A percentile compares a stretch with the other conserved stretches of the same genome.
These are phyloP conservation scores for Chionographis japonica DNA, from an alignment of 106 monocot genomes.

Conservation along the genomic window DNA sequence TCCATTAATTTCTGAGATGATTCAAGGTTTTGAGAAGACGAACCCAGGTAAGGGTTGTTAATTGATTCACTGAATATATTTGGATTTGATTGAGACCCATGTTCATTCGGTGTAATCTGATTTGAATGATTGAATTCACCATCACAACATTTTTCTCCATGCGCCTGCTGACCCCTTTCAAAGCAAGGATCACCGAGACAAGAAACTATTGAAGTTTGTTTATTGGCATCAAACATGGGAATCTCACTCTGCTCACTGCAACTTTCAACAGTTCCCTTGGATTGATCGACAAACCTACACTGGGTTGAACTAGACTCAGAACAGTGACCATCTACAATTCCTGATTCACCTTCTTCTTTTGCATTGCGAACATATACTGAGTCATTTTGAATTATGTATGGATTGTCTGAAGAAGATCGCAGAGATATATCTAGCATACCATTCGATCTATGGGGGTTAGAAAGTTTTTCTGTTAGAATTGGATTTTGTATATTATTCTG, in stretches of 20 bases:
- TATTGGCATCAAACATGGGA: neutral
- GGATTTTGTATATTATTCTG: constrained; percentile 15
- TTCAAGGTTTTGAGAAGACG: neutral
- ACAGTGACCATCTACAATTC: neutral
- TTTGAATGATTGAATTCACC: constrained; percentile 2
- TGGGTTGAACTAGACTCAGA: neutral
- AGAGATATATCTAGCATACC: neutral
- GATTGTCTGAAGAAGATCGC: neutral
- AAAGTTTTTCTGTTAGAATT: neutral
- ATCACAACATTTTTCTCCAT: neutral
- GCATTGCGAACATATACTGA: neutral
- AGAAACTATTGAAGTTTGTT: neutral
- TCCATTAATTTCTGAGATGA: constrained; percentile 11
- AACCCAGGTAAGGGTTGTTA: neutral
- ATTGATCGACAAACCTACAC: neutral
- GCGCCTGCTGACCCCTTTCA: neutral
- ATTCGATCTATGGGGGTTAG: neutral
- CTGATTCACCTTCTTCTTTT: constrained; percentile 5
- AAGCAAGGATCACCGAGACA: neutral
- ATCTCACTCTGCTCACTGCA: constrained; percentile 1
- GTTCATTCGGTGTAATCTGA: neutral
- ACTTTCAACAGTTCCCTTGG: neutral
- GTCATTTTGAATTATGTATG: neutral
- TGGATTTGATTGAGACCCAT: constrained; percentile 3
- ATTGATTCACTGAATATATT: constrained; percentile 1